Conservation (phyloP, 208 protist genomes). For the Leishmania major region DNA sequence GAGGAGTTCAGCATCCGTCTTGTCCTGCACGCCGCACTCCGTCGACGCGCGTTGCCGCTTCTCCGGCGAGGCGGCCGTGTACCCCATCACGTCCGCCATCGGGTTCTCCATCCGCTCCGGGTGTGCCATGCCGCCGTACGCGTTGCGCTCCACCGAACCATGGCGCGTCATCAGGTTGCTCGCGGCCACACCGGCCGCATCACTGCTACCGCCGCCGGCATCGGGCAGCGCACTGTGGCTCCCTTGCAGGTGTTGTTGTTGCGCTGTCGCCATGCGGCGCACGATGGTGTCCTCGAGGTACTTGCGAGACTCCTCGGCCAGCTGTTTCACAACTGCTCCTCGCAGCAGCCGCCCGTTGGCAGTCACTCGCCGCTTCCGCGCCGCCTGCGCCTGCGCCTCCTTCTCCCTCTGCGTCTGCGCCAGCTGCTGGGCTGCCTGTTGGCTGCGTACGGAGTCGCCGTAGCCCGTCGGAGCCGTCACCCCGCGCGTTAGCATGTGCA, state of each 20-base stretch:
- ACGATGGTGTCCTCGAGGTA: conserved; percentile 78
- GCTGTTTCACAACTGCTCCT: conserved; percentile 49
- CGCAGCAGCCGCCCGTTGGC: conserved; percentile 41
- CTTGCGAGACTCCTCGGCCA: conserved; percentile 67
- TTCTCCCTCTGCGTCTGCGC: conserved; percentile 15
- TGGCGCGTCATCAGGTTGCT: neutral
- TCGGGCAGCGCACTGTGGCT: neutral
- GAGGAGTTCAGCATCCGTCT: conserved; percentile 22
- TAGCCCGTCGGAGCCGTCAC: conserved; percentile 63
- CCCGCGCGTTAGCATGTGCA: conserved; percentile 74
- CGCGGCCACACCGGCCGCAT: neutral
- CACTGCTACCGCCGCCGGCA: neutral
- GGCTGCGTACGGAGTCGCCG: conserved; percentile 39
- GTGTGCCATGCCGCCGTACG: conserved; percentile 18
- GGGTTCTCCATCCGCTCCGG: conserved; percentile 9
- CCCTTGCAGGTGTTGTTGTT: conserved; percentile 22
- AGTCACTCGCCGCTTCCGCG: conserved; percentile 28
- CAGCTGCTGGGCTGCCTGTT: conserved; percentile 43
- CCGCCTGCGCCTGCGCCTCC: conserved; percentile 17
- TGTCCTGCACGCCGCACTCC: neutral
- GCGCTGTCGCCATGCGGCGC: conserved; percentile 54
- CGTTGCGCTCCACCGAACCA: conserved; percentile 1
- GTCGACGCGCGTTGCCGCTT: neutral
- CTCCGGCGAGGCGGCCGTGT: conserved; percentile 8
- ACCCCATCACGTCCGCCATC: conserved; percentile 8